phyloP scores from a whole-genome alignment of 2,329 filamentous ascomycete genomes.

The Cercospora zeae-maydis region DNA sequence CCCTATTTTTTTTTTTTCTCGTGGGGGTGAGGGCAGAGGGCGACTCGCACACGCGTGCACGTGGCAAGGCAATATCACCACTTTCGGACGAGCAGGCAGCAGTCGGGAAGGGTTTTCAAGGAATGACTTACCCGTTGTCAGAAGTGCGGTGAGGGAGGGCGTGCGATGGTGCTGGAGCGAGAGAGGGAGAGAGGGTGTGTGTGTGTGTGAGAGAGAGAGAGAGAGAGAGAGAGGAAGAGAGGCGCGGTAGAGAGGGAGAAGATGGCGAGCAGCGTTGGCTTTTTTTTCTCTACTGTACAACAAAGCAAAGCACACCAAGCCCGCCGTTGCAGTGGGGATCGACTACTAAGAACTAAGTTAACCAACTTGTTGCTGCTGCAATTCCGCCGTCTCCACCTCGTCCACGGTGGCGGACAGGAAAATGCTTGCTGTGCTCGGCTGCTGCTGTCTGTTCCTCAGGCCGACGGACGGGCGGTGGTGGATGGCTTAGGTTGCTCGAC shows the following conservation, averaged over 20 bases:
- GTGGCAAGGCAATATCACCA: slow-evolving; percentile 8
- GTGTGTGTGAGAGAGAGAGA: background rate
- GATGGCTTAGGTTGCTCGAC: background rate
- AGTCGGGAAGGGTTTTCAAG: background rate
- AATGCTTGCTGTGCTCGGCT: slow-evolving; percentile 15
- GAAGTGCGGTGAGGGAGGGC: background rate
- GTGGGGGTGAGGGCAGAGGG: slow-evolving; percentile 7
- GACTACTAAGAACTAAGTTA: too few relatives aligned
- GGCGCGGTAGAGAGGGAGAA: background rate
- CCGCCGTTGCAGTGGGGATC: slow-evolving; percentile 9
- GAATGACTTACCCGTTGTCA: slow-evolving; percentile 2
- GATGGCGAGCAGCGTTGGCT: background rate
- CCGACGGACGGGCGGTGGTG: background rate
- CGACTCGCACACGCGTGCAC: slow-evolving; percentile 5
- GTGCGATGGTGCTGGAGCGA: background rate
- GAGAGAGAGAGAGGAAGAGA: background rate
- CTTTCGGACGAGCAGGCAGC: background rate
- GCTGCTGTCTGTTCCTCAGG: background rate
- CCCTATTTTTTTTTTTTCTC: background rate
- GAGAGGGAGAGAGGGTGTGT: background rate
- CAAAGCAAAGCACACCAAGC: too few relatives aligned
- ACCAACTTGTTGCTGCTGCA: too few relatives aligned
- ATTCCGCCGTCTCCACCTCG: slow-evolving; percentile 13
- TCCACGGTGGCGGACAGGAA: slow-evolving; percentile 4
- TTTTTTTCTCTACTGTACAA: slow-evolving; percentile 15